Evolutionary conservation across 768 basidiomycete species (phyloP).

Genomic region (Pulveroboletus sp.): DNA sequence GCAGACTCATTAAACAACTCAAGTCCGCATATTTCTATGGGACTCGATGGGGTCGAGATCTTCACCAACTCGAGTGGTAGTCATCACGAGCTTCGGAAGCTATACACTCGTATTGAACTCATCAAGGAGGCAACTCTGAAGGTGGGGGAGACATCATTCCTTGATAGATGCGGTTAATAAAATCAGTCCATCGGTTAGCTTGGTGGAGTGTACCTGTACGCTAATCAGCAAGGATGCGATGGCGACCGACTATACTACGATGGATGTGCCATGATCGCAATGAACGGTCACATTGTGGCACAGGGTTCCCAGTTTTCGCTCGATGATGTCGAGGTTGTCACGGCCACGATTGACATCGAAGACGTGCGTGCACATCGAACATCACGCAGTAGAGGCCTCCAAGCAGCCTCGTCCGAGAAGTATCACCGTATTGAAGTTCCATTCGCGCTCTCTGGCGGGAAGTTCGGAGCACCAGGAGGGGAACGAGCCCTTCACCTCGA

Average conservation of each 20-base stretch:
- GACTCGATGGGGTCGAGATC: conserved; percentile 96
- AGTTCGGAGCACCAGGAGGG: conserved; percentile 59
- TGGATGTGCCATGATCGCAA: conserved; percentile 92
- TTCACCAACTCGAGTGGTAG: conserved; percentile 98
- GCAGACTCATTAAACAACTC: background rate
- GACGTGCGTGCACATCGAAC: conserved; percentile 89
- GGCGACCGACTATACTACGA: conserved; percentile 98
- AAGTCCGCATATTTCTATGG: conserved; percentile 97
- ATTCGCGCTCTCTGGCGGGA: conserved; percentile 73
- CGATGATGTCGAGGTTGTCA: conserved; percentile 92
- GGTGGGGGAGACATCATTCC: conserved; percentile 36
- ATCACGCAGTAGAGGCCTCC: conserved; percentile 80
- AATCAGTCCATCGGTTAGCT: conserved; percentile 45
- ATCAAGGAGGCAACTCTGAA: conserved; percentile 97
- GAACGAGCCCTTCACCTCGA: conserved; percentile 45
- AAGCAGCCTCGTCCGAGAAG: conserved; percentile 68
- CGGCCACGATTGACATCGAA: conserved; percentile 95
- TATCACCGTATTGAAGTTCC: conserved; percentile 83
- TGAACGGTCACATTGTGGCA: conserved; percentile 88
- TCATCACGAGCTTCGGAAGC: conserved; percentile 97
- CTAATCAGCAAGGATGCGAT: conserved; percentile 98
- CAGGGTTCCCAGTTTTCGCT: conserved; percentile 98
- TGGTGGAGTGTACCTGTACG: conserved; percentile 95
- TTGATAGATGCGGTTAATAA: background rate
- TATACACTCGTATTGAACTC: conserved; percentile 84